Conservation (phyloP, 345 rosid species). For the Moricandia moricandioides region DNA sequence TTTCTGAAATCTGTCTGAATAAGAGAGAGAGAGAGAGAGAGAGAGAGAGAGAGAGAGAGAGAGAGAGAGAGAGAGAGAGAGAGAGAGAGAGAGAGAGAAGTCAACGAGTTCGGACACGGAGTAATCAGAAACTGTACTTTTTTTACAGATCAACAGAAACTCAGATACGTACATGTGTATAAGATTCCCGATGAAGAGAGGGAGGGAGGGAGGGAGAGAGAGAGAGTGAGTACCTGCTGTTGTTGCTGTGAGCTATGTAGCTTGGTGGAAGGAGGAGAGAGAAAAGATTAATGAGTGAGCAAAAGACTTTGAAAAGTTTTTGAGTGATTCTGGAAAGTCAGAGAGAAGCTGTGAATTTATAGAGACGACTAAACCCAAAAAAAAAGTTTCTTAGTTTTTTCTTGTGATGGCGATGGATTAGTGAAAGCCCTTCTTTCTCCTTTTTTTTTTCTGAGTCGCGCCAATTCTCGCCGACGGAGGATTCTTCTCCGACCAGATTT, state of each 20-base stretch:
- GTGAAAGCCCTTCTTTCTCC: not conserved
- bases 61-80: no score
- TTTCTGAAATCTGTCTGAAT: no score
- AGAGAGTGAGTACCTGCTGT: not conserved
- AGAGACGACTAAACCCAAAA: not conserved
- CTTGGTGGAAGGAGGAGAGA: conserved; percentile 5
- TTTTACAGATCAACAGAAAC: not conserved
- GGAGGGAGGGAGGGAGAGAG: not conserved
- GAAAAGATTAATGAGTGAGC: not conserved
- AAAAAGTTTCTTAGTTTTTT: not conserved
- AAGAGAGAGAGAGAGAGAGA: no score
- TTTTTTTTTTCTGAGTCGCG: not conserved
- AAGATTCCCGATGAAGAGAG: not conserved
- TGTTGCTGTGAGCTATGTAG: not conserved
- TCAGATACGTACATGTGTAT: not conserved
- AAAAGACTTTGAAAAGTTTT: not conserved
- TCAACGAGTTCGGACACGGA: conserved; percentile 22
- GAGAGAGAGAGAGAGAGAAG: not conserved
- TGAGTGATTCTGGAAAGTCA: conserved; percentile 23
- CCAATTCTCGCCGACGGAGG: not conserved
- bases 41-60: no score
- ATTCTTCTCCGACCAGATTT: not conserved
- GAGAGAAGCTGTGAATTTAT: conserved; percentile 26
- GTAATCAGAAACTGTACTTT: conserved; percentile 11
- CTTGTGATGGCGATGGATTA: not conserved